phyloP scores from a whole-genome alignment of 139 green algal species.

The Astrephomene gubernaculifera region DNA sequence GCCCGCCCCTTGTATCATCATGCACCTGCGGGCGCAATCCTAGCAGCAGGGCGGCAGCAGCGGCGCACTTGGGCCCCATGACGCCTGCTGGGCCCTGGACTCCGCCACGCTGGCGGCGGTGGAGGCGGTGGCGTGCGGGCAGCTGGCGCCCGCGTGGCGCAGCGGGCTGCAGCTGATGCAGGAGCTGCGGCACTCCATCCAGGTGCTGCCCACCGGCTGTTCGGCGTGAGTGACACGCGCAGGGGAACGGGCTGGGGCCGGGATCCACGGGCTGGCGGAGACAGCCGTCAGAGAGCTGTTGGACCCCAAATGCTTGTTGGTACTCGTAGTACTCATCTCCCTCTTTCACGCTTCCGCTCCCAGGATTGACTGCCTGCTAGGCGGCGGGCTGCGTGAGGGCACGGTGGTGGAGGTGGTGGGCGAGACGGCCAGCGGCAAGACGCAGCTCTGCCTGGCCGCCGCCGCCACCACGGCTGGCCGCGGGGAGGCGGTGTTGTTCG shows the following conservation, averaged over 20 bases:
- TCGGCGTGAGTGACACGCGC: slow-evolving; percentile 21
- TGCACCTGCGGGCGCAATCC: too few relatives aligned
- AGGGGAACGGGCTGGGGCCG: too few relatives aligned
- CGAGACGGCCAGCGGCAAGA: slow-evolving; percentile 69
- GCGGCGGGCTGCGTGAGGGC: slow-evolving; percentile 60
- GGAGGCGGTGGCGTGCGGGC: not conserved
- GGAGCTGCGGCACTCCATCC: not conserved
- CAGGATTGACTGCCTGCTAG: slow-evolving; percentile 67
- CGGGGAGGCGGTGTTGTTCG: slow-evolving; percentile 54
- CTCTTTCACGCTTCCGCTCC: not conserved
- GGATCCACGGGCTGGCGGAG: too few relatives aligned
- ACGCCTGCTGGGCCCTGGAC: not conserved
- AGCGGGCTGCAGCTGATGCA: slow-evolving; percentile 14
- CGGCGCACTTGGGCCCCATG: too few relatives aligned
- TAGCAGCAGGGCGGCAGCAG: not conserved
- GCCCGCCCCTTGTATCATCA: not conserved
- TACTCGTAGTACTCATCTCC: too few relatives aligned
- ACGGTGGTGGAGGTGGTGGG: slow-evolving; percentile 65
- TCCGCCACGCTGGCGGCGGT: not conserved
- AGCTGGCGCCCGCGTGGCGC: slow-evolving; percentile 16
- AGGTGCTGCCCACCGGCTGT: slow-evolving; percentile 6
- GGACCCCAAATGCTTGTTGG: too few relatives aligned
- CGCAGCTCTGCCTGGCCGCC: slow-evolving; percentile 64
- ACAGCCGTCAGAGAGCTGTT: not conserved
- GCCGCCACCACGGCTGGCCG: slow-evolving; percentile 51